phyloP scores from a whole-genome alignment of 1,284 basidiomycete genomes.

The Anthracocystis panici-leucophaei region DNA sequence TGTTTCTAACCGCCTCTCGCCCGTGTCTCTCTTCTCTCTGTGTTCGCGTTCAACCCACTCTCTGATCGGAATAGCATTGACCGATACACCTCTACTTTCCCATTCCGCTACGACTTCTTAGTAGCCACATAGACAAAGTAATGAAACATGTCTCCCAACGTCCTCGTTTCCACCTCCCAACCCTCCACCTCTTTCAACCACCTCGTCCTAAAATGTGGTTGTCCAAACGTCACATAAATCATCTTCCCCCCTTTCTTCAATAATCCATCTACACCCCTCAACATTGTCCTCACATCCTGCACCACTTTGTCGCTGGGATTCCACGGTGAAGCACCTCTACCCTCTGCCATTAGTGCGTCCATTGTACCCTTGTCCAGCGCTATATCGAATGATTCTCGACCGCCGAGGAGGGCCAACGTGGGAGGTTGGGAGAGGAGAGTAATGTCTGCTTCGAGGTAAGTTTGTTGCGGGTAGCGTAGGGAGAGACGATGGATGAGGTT shows the following conservation, averaged over 20 bases:
- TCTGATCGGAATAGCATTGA: no score
- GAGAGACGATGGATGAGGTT: constrained; percentile 56
- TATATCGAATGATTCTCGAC: constrained; percentile 52
- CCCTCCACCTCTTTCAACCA: constrained; percentile 45
- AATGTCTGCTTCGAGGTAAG: constrained; percentile 61
- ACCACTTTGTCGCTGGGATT: constrained; percentile 52
- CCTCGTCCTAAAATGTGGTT: constrained; percentile 60
- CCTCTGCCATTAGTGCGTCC: constrained; percentile 68
- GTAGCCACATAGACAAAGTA: constrained; percentile 65
- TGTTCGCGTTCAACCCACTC: neutral
- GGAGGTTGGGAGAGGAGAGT: constrained; percentile 45
- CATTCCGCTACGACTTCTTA: constrained; percentile 3
- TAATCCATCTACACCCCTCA: constrained; percentile 56
- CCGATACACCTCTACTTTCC: neutral
- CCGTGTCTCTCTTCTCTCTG: neutral
- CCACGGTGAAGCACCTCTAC: constrained; percentile 53
- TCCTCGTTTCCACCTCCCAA: constrained; percentile 56
- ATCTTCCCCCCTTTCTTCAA: constrained; percentile 57
- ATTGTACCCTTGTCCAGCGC: constrained; percentile 67
- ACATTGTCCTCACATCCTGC: constrained; percentile 43
- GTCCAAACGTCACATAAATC: constrained; percentile 67
- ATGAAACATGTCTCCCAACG: constrained; percentile 62
- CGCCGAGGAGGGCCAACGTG: constrained; percentile 46
- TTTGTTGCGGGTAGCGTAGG: constrained; percentile 41
- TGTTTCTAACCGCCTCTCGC: no score